Conservation (phyloP, 768 basidiomycete genomes). For the Lactarius trivialis region DNA sequence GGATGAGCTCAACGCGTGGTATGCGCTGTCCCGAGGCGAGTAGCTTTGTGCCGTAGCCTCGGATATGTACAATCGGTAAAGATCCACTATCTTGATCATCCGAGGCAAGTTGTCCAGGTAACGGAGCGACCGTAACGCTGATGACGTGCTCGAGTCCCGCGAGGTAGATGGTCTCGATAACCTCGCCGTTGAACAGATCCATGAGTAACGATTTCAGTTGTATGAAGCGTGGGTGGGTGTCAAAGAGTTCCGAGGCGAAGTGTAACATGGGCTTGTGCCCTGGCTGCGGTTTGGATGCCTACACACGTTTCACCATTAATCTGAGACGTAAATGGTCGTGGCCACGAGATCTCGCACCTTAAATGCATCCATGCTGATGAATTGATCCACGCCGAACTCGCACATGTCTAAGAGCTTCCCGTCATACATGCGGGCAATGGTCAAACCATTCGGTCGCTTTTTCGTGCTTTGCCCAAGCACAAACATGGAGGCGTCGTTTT, state of each 20-base stretch:
- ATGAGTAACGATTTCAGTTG: conserved; percentile 90
- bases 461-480: conserved; percentile 88
- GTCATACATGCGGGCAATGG: conserved; percentile 83
- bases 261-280: conserved; percentile 92
- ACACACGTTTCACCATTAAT: not conserved
- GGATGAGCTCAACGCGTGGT: conserved; percentile 74
- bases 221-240: conserved; percentile 85
- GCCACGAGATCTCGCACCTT: conserved; percentile 53
- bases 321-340: not conserved
- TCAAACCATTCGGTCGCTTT: conserved; percentile 85
- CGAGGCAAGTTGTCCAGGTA: conserved; percentile 44
- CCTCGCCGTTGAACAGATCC: conserved; percentile 86
- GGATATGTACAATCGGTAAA: conserved; percentile 82
- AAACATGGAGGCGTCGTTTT: conserved; percentile 93
- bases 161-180: conserved; percentile 75
- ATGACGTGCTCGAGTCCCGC: conserved; percentile 84
- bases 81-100: conserved; percentile 25
- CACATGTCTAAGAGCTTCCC: conserved; percentile 87
- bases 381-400: conserved; percentile 84
- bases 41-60: conserved; percentile 73
- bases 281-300: conserved; percentile 85
- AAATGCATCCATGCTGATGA: conserved; percentile 72
- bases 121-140: conserved; percentile 68
- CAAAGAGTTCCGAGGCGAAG: conserved; percentile 93
- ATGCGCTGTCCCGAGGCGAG: conserved; percentile 71